Percentiles rank a stretch among this genome's conserved stretches.
These are phyloP conservation scores for Neofusicoccum sp. DNA, from an alignment of 2,329 filamentous ascomycete species.

Conservation along the genomic window DNA sequence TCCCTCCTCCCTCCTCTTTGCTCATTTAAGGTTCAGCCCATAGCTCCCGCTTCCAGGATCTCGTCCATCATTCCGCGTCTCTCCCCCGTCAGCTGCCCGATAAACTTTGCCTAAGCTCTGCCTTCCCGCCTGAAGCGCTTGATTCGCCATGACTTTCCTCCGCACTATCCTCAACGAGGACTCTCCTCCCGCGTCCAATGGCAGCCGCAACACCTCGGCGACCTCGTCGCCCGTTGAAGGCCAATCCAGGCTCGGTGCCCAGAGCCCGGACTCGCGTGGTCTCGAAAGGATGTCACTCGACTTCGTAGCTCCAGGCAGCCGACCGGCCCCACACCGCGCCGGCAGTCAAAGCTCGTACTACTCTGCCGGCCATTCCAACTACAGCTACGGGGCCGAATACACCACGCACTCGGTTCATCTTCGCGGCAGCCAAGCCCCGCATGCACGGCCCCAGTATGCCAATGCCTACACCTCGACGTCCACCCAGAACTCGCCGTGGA, in stretches of 20 bases:
- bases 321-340: neutral
- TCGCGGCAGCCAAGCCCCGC: neutral
- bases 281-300: conserved; percentile 22
- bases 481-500: conserved; percentile 1
- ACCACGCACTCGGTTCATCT: neutral
- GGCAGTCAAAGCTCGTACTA: neutral
- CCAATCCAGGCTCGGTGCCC: neutral
- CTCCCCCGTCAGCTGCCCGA: neutral
- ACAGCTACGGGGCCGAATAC: conserved; percentile 3
- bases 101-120: neutral
- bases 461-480: neutral
- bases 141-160: conserved; percentile 17
- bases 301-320: conserved; percentile 20
- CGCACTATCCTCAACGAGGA: conserved; percentile 22
- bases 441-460: neutral
- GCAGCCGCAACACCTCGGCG: neutral
- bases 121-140: neutral
- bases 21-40: conserved; percentile 12
- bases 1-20: conserved; percentile 7
- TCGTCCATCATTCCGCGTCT: neutral
- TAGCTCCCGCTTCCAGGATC: conserved; percentile 13
- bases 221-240: neutral
- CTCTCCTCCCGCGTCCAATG: conserved; percentile 2
- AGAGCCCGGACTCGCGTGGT: conserved; percentile 14
- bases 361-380: conserved; percentile 5